Conservation (phyloP, 768 basidiomycete species). For the Paxillus rubicundulus region DNA sequence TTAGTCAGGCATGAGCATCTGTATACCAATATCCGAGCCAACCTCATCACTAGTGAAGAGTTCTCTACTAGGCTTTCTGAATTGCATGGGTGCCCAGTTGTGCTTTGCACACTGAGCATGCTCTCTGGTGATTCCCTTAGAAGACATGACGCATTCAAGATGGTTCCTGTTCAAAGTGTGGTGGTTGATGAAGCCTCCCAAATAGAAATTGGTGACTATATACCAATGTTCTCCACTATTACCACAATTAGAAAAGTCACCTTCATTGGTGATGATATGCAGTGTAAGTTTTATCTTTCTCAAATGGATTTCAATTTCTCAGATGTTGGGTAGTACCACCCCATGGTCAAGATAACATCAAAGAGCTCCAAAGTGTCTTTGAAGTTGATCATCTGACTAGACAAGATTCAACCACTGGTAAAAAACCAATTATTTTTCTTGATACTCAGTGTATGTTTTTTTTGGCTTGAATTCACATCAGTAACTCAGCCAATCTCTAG, state of each 20-base stretch:
- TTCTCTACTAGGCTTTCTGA: conserved; percentile 31
- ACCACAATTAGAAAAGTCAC: conserved; percentile 47
- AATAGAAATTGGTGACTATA: conserved; percentile 57
- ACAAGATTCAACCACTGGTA: conserved; percentile 16
- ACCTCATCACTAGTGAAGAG: conserved; percentile 52
- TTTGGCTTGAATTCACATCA: neutral
- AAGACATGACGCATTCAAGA: conserved; percentile 19
- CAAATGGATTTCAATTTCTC: conserved; percentile 25
- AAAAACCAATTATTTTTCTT: conserved; percentile 48
- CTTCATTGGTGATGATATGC: conserved; percentile 68
- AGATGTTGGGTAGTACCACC: conserved; percentile 62
- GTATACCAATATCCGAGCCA: conserved; percentile 46
- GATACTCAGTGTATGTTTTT: conserved; percentile 67
- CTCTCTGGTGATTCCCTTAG: conserved; percentile 43
- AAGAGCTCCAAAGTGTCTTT: conserved; percentile 72
- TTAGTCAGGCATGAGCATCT: conserved; percentile 77
- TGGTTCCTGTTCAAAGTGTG: conserved; percentile 44
- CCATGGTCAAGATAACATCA: conserved; percentile 67
- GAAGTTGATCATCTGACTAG: conserved; percentile 60
- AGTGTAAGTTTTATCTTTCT: conserved; percentile 44
- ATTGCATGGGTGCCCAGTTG: conserved; percentile 47
- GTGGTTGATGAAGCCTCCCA: conserved; percentile 68
- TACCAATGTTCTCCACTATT: conserved; percentile 34
- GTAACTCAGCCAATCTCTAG: conserved; percentile 36
- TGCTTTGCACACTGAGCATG: conserved; percentile 79